A percentile compares a stretch with the other conserved stretches of the same genome.
phyloP scores from a whole-genome alignment of 2,329 filamentous ascomycete genomes.

The Esteya vermicola region DNA sequence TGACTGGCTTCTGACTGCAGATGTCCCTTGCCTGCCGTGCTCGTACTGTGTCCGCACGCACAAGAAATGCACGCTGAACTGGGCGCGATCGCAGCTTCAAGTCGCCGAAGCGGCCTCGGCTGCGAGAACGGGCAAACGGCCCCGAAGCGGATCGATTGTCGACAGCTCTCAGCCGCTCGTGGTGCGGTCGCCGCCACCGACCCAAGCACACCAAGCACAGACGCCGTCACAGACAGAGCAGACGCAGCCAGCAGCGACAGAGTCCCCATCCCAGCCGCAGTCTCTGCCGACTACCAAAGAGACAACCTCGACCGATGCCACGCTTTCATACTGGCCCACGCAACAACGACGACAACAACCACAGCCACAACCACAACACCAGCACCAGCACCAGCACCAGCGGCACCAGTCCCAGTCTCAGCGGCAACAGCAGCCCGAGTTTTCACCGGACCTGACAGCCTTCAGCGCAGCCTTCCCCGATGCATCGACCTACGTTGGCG shows the following conservation, averaged over 20 bases:
- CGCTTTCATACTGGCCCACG: no score
- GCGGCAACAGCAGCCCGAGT: no score
- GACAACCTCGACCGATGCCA: no score
- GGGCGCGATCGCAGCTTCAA: constrained; percentile 12
- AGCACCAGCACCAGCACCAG: neutral
- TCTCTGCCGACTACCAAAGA: neutral
- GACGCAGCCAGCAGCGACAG: no score
- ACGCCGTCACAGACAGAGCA: no score
- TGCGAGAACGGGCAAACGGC: constrained; percentile 4
- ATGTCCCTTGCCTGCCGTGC: constrained; percentile 5
- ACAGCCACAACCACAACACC: neutral
- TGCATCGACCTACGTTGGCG: neutral
- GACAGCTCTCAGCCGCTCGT: neutral
- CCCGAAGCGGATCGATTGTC: neutral
- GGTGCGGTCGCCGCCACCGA: no score
- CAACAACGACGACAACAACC: neutral
- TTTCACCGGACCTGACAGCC: neutral
- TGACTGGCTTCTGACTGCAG: neutral
- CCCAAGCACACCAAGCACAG: no score
- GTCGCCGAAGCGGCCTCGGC: constrained; percentile 1
- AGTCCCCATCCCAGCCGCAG: no score
- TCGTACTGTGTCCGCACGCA: constrained; percentile 13
- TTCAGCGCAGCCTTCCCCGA: neutral
- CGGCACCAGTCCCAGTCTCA: no score
- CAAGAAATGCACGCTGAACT: constrained; percentile 13